Conservation (phyloP, 177 flowering plant species). For the Tripterygium wilfordii region DNA sequence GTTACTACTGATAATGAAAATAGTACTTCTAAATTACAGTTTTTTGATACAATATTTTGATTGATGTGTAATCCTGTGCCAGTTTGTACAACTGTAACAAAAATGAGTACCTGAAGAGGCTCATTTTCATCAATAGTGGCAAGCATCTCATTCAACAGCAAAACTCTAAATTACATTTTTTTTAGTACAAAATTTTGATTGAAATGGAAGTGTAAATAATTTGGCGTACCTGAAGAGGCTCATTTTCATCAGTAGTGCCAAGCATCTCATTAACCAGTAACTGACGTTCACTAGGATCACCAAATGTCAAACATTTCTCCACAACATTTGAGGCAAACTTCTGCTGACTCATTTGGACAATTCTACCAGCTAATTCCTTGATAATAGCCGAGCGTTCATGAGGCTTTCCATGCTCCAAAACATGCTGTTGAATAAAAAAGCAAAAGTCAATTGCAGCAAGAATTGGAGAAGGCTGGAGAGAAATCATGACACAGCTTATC, state of each 20-base stretch:
- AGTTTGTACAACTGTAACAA: too few species aligned
- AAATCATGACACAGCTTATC: background rate
- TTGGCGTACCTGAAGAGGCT: conserved; percentile 90
- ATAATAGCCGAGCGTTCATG: conserved; percentile 75
- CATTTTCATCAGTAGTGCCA: conserved; percentile 87
- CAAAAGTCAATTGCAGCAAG: conserved; percentile 1
- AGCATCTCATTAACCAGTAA: conserved; percentile 84
- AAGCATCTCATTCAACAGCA: too few species aligned
- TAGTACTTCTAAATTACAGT: too few species aligned
- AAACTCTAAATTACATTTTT: too few species aligned
- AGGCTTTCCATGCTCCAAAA: conserved; percentile 86
- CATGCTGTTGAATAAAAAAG: conserved; percentile 53
- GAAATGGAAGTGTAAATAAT: too few species aligned
- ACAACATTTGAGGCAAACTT: conserved; percentile 94
- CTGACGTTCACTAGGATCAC: conserved; percentile 62
- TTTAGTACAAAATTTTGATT: too few species aligned
- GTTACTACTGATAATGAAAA: too few species aligned
- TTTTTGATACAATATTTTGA: too few species aligned
- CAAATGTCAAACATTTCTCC: conserved; percentile 81
- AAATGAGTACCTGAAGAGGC: too few species aligned
- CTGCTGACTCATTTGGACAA: conserved; percentile 93
- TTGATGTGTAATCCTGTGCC: too few species aligned
- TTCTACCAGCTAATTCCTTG: conserved; percentile 69
- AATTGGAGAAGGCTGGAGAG: background rate
- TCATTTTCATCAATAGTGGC: too few species aligned